Evolutionary conservation across 1,284 basidiomycete genomes (phyloP), one percentile per base, ranked within the genome.

Genomic region (Peniophora sp.): DNA sequence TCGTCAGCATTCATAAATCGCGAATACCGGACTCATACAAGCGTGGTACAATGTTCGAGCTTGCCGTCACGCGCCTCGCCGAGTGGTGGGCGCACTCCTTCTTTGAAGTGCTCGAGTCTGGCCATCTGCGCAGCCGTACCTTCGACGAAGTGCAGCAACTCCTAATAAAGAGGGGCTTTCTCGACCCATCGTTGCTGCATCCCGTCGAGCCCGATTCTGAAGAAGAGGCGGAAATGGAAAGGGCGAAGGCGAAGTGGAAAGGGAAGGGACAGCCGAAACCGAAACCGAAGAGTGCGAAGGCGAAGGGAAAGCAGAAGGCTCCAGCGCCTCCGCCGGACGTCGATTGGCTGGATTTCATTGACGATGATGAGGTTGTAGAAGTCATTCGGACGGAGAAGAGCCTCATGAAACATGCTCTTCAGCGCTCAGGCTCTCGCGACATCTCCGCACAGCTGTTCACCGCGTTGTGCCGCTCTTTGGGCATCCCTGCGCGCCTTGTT

Each of bases 391-490:
- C 83, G 46, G 72, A 79, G 20, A 92, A 92, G 61, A 94, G 90
- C 55, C 72, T 97, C 39, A 92, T 92, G 84, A 93, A 94, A 62
- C 91, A 93, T 61, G 85, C 85, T 0, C 69, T 96, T 14, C 84
- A 87, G 74, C 78, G 79, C 52, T 75, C 72, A 51, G 97, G 95
- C 2, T 91, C 87, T 19, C 76, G 92, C 53, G 96, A 99, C 66
- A 81, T 85, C 36, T 91, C 89, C 53, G 89, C 92, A 0, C 92
- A 96, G 61, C 77, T 99, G 5, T 98, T 98, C 63, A 96, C 93
- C 10, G 83, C 90, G 0, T 72, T 97, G 0, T 94, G 93, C 63
- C 78, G 97, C 16, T 89, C 86, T 3, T 75, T 97, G 9, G 88
- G 86, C 12, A 84, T 99, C 19, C 95, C 95, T 0, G 81, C 92